Evolutionary conservation across 768 basidiomycete species (phyloP).

Genomic region (Phylloporus rhodoxanthus): DNA sequence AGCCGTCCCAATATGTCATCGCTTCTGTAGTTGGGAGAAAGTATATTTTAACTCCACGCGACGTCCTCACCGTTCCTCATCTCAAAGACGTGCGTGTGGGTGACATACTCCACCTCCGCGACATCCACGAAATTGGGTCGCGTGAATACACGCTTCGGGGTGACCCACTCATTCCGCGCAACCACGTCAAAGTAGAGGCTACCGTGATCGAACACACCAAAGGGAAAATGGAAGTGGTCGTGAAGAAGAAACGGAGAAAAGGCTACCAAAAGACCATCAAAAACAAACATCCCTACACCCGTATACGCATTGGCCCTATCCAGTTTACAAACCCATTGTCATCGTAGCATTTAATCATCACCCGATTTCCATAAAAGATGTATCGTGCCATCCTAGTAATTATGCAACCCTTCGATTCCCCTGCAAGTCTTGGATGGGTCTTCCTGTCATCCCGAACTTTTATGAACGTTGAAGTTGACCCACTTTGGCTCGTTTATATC

Average conservation of each 20-base stretch:
- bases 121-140: constrained; percentile 92
- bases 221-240: constrained; percentile 81
- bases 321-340: constrained; percentile 36
- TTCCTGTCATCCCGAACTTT: constrained; percentile 23
- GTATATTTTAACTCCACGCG: constrained; percentile 85
- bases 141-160: constrained; percentile 90
- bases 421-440: constrained; percentile 22
- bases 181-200: constrained; percentile 68
- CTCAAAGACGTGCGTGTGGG: constrained; percentile 84
- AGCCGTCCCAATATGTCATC: constrained; percentile 88
- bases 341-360: constrained; percentile 15
- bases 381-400: background rate
- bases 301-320: constrained; percentile 86
- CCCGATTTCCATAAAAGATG: background rate
- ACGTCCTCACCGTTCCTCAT: constrained; percentile 89
- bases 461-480: constrained; percentile 23
- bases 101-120: constrained; percentile 72
- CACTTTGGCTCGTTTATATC: constrained; percentile 27
- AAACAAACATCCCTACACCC: constrained; percentile 94
- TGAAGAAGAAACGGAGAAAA: constrained; percentile 98
- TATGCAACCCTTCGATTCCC: background rate
- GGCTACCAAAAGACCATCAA: constrained; percentile 92
- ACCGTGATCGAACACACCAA: constrained; percentile 99
- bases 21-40: constrained; percentile 82
- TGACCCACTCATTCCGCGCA: constrained; percentile 60